These are phyloP conservation scores for Fusarium setosum DNA, from an alignment of 2,329 filamentous ascomycete species.

Conservation along the genomic window DNA sequence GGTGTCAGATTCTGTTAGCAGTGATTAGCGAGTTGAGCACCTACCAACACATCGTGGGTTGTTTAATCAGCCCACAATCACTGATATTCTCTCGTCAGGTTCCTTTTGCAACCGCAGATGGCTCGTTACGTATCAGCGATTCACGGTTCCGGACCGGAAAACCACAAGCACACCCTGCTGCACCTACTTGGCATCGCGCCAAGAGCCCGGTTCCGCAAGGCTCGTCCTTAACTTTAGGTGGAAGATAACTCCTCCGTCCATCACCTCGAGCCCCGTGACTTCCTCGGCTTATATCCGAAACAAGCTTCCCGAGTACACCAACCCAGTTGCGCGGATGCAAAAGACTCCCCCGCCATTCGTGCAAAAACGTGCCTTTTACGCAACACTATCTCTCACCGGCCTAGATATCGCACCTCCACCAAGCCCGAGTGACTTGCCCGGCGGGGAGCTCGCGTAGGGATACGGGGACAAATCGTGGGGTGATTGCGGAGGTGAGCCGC, in stretches of 20 bases:
- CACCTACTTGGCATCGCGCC: not conserved
- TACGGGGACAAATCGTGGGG: conserved; percentile 26
- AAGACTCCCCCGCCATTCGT: conserved; percentile 26
- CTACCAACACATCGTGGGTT: not conserved
- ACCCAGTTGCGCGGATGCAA: conserved; percentile 2
- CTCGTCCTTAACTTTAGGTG: not conserved
- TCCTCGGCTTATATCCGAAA: conserved; percentile 21
- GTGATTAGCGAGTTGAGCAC: not conserved
- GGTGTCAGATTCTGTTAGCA: not conserved
- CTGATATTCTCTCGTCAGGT: not conserved
- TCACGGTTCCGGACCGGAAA: not conserved
- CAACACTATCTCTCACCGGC: conserved; percentile 9
- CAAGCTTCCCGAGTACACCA: conserved; percentile 7
- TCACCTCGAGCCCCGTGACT: not conserved
- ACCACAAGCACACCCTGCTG: not conserved
- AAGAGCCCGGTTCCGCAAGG: not conserved
- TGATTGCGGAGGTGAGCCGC: conserved; percentile 24
- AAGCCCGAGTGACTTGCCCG: conserved; percentile 17
- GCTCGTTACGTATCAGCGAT: not conserved
- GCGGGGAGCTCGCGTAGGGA: conserved; percentile 13
- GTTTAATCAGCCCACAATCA: conserved; percentile 2
- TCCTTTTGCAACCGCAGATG: not conserved
- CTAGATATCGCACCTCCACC: conserved; percentile 14
- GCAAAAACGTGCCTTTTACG: conserved; percentile 27
- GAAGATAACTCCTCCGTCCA: not conserved